Percentiles rank a stretch among this genome's conserved stretches.
phyloP scores from a whole-genome alignment of 2,329 filamentous ascomycete species.

The Coniochaeta sp. region DNA sequence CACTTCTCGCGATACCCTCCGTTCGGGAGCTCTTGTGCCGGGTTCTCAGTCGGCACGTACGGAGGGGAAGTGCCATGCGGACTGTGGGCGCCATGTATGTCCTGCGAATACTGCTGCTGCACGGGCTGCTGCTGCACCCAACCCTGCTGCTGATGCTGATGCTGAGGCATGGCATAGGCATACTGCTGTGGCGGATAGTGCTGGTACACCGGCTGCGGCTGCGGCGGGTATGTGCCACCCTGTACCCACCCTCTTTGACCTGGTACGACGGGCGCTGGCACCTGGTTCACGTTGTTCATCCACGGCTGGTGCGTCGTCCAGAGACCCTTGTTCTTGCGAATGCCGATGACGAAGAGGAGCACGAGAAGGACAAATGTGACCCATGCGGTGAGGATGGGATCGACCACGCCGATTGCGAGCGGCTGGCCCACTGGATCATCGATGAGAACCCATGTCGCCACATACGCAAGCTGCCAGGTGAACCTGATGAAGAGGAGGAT shows the following conservation, averaged over 20 bases:
- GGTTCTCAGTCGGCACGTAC: neutral
- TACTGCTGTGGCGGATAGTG: slow-evolving; percentile 5
- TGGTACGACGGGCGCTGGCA: neutral
- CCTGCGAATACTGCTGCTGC: neutral
- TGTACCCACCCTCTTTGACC: neutral
- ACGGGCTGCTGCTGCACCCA: neutral
- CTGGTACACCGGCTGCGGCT: slow-evolving; percentile 2
- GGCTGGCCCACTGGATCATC: neutral
- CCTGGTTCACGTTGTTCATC: neutral
- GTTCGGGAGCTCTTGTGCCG: neutral
- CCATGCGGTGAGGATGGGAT: slow-evolving; percentile 12
- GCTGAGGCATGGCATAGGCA: neutral
- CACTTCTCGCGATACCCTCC: neutral
- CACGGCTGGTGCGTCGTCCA: slow-evolving; percentile 15
- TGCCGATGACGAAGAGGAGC: slow-evolving; percentile 14
- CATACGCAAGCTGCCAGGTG: slow-evolving; percentile 9
- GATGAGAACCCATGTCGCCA: slow-evolving; percentile 5
- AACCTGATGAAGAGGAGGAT: slow-evolving; percentile 19
- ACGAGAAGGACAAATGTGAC: slow-evolving; percentile 12
- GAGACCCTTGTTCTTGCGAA: slow-evolving; percentile 14
- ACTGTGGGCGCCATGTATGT: neutral
- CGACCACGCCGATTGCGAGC: slow-evolving; percentile 3
- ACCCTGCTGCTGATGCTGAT: slow-evolving; percentile 1
- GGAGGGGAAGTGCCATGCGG: neutral
- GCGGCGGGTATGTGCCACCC: slow-evolving; percentile 3